A percentile compares a stretch with the other conserved stretches of the same genome.
Conservation (phyloP, 495 filamentous ascomycete species). For the Penicillium angulare region DNA sequence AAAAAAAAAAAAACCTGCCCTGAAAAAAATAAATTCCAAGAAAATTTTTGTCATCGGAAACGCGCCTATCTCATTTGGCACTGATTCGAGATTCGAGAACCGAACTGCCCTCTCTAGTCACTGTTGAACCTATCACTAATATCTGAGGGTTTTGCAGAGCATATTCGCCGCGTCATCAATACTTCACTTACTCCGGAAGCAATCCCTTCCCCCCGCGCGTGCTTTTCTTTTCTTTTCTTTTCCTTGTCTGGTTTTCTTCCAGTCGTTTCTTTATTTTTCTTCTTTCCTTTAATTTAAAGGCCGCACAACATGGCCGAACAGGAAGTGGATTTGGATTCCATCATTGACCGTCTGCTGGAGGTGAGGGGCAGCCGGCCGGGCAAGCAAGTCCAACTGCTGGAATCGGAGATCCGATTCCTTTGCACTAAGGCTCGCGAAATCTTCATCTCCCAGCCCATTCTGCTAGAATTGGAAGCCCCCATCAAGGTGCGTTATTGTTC, state of each 20-base stretch:
- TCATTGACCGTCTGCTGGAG: conserved; percentile 97
- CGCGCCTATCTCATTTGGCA: conserved; percentile 26
- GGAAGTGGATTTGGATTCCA: conserved; percentile 98
- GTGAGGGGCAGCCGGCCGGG: conserved; percentile 96
- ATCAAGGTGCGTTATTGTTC: conserved; percentile 69
- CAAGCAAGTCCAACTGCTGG: conserved; percentile 96
- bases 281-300: conserved; percentile 30
- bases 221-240: conserved; percentile 25
- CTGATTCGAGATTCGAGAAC: conserved; percentile 8
- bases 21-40: conserved; percentile 13
- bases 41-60: conserved; percentile 20
- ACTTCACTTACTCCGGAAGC: conserved; percentile 34
- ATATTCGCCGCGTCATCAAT: conserved; percentile 42
- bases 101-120: conserved; percentile 12
- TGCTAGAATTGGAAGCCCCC: conserved; percentile 94
- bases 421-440: conserved; percentile 99
- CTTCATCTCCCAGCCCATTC: conserved; percentile 98
- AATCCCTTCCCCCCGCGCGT: conserved; percentile 30
- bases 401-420: conserved; percentile 94
- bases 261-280: conserved; percentile 21
- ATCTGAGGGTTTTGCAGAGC: conserved; percentile 22
- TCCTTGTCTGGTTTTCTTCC: conserved; percentile 26
- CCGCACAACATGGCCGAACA: conserved; percentile 83
- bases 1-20: background rate
- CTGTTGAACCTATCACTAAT: conserved; percentile 16